Evolutionary conservation across 441 rosid genomes (phyloP), one percentile per base, ranked within the genome.

Genomic region (Populus hybrid): DNA sequence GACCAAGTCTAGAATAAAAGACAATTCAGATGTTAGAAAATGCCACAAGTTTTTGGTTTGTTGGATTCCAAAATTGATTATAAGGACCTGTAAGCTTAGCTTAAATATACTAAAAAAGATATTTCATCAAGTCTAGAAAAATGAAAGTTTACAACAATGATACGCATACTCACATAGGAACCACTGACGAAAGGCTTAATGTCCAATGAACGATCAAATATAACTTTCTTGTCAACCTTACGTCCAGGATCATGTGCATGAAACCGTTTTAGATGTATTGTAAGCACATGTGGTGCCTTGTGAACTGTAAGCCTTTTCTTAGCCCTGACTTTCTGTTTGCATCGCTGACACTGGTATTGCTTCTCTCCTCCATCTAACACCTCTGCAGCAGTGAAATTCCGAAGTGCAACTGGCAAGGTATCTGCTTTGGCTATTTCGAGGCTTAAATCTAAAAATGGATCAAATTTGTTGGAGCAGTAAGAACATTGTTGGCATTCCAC

Each of bases 321-420:
- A 77, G 98, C 98, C 79, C 78, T 87, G n/a, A 96, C 99, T 88
- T 93, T 94, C 81, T 94, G 93, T 82, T 85, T 93, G 93, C 98
- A 96, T 73, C 77, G 83, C 83, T 92, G 95, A 76, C 98, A 94
- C 50, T 92, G 97, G 79, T 96, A 96, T 64, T 90, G 91, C 88
- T 84, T 94, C 89, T 87, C 93, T 63, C 99, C 98, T 73, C 95
- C 97, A 85, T 93, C 99, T 82, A 96, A 80, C 73, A 85, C 67
- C 86, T 94, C 99, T 23, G 88, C 85, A 73, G 96, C 86, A 67
- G 96, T 93, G 79, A 96, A 96, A 77, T 92, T 89, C 36, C 12
- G 74, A 82, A 96, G 94, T 11, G 98, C 99, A 81, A 81, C 87
- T 28, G 78, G 87, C 85, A 96, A 80, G 68, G 97, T 85, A 81